These are phyloP conservation scores for Cadophora malorum DNA, from an alignment of 2,329 filamentous ascomycete species.

Conservation along the genomic window DNA sequence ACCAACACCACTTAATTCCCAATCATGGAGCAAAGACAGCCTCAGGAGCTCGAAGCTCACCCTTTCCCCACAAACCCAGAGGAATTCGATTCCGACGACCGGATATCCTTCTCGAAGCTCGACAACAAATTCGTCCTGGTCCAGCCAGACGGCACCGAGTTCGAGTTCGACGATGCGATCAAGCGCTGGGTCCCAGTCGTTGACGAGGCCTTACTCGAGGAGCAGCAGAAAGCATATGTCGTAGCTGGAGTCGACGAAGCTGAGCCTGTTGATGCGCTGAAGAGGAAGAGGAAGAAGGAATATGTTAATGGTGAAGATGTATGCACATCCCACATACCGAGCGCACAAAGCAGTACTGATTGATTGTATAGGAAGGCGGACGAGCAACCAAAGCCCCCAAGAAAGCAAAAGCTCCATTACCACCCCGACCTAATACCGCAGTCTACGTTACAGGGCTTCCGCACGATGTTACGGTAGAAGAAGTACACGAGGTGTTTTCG, in stretches of 20 bases:
- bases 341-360: conserved; percentile 26
- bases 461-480: conserved; percentile 75
- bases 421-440: conserved; percentile 75
- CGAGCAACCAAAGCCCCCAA: conserved; percentile 44
- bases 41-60: conserved; percentile 19
- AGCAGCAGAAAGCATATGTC: conserved; percentile 67
- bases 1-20: background rate
- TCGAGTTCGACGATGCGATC: conserved; percentile 75
- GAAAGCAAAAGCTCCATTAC: conserved; percentile 45
- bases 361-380: conserved; percentile 40
- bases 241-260: conserved; percentile 64
- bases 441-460: conserved; percentile 92
- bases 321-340: conserved; percentile 37
- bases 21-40: conserved; percentile 38
- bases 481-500: conserved; percentile 84
- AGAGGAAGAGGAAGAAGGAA: conserved; percentile 58
- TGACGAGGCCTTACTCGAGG: conserved; percentile 65
- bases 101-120: conserved; percentile 85
- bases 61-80: conserved; percentile 43
- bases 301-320: conserved; percentile 58
- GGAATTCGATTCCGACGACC: conserved; percentile 75
- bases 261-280: conserved; percentile 54
- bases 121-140: conserved; percentile 85
- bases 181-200: conserved; percentile 78
- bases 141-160: conserved; percentile 83